Percentiles rank a stretch among this genome's conserved stretches.
Conservation (phyloP, 768 basidiomycete species). For the Boletus fagicola region DNA sequence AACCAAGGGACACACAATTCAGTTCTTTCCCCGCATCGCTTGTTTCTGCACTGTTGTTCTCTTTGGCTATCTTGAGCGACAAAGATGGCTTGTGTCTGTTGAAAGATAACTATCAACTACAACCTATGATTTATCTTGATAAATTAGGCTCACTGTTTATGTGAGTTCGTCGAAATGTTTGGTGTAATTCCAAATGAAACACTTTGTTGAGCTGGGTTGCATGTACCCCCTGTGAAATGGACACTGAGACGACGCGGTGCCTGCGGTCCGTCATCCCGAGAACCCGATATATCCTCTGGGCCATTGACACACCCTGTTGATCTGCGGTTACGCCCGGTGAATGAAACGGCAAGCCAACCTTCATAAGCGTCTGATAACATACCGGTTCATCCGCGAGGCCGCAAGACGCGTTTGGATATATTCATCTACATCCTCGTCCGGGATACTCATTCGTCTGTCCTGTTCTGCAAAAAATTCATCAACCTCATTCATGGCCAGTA, state of each 20-base stretch:
- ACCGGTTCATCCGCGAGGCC: slow-evolving; percentile 17
- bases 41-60: background rate
- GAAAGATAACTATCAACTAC: background rate
- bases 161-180: background rate
- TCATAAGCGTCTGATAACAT: background rate
- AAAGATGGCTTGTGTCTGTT: slow-evolving; percentile 9
- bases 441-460: slow-evolving; percentile 50
- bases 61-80: background rate
- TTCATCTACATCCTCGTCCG: slow-evolving; percentile 51
- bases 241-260: background rate
- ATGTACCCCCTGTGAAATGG: background rate
- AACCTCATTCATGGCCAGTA: slow-evolving; percentile 31
- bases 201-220: background rate
- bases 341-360: slow-evolving; percentile 1
- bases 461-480: slow-evolving; percentile 55
- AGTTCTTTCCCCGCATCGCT: background rate
- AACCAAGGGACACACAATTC: background rate
- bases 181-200: background rate
- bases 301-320: background rate
- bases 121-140: background rate
- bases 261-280: background rate
- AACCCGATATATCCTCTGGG: background rate
- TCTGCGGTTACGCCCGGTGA: slow-evolving; percentile 6
- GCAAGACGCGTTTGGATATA: slow-evolving; percentile 39
- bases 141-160: slow-evolving; percentile 10